Percentiles rank a stretch among this genome's conserved stretches.
phyloP scores from a whole-genome alignment of 2,329 filamentous ascomycete species.

The Penicillium sp. region DNA sequence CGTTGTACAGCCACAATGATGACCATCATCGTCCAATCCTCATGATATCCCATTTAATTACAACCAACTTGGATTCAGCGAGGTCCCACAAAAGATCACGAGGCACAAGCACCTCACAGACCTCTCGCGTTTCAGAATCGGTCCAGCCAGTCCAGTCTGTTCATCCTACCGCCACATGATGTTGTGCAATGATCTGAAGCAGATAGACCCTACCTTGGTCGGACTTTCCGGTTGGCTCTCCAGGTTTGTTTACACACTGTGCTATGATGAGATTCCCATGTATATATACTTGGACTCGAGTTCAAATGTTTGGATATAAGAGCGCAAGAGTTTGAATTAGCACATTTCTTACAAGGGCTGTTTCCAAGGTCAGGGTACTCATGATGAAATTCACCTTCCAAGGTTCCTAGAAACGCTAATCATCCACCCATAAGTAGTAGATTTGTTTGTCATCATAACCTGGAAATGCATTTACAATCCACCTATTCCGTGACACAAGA shows the following conservation, averaged over 20 bases:
- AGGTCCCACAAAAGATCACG: constrained; percentile 8
- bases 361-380: too few species aligned
- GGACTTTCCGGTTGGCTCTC: background rate
- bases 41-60: background rate
- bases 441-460: too few species aligned
- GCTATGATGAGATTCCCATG: background rate
- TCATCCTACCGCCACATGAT: background rate
- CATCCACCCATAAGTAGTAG: too few species aligned
- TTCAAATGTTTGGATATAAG: too few species aligned
- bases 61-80: background rate
- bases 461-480: background rate
- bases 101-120: constrained; percentile 1
- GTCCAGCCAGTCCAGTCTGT: background rate
- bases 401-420: too few species aligned
- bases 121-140: constrained; percentile 11
- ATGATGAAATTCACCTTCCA: too few species aligned
- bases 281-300: too few species aligned
- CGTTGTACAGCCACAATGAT: background rate
- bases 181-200: constrained; percentile 4
- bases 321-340: too few species aligned
- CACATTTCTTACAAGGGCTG: too few species aligned
- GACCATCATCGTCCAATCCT: background rate
- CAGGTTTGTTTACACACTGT: background rate
- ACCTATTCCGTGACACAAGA: background rate
- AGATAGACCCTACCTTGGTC: background rate